These are phyloP conservation scores for Eremochloa ophiuroides DNA, from an alignment of 176 grass and related monocot genomes.

Conservation along the genomic window DNA sequence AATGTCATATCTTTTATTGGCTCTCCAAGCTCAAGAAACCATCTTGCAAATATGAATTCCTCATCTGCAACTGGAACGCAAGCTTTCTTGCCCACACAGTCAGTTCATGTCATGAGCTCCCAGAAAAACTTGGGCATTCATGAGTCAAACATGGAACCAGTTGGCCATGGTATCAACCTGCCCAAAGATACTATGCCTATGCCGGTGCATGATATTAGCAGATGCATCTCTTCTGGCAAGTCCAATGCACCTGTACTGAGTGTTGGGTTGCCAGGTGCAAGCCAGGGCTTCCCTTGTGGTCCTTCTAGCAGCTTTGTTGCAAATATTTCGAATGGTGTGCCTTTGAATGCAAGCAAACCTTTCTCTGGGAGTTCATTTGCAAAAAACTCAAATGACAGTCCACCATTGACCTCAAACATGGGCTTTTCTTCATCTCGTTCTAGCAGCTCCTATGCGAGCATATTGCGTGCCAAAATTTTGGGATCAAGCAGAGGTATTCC, in stretches of 20 bases:
- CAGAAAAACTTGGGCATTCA: conserved; percentile 4
- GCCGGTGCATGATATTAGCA: not conserved
- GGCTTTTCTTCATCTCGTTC: not conserved
- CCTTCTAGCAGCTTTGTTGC: too few species aligned
- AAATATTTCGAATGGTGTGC: too few species aligned
- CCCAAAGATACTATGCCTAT: not conserved
- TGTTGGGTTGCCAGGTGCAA: not conserved
- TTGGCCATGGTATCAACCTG: not conserved
- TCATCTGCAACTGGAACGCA: not conserved
- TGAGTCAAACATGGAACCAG: not conserved
- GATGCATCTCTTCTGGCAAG: not conserved
- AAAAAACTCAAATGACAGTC: not conserved
- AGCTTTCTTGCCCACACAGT: not conserved
- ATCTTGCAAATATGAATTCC: not conserved
- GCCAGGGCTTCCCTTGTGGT: not conserved
- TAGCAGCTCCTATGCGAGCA: not conserved
- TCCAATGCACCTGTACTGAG: not conserved
- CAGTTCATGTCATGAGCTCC: not conserved
- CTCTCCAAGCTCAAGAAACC: not conserved
- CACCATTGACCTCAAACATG: not conserved
- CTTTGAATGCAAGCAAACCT: too few species aligned
- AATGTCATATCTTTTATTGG: not conserved
- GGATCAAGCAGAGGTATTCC: not conserved
- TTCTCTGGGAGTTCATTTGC: not conserved
- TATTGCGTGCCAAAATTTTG: not conserved